phyloP scores from a whole-genome alignment of 2,329 filamentous ascomycete genomes.

The Esteya vermicola region DNA sequence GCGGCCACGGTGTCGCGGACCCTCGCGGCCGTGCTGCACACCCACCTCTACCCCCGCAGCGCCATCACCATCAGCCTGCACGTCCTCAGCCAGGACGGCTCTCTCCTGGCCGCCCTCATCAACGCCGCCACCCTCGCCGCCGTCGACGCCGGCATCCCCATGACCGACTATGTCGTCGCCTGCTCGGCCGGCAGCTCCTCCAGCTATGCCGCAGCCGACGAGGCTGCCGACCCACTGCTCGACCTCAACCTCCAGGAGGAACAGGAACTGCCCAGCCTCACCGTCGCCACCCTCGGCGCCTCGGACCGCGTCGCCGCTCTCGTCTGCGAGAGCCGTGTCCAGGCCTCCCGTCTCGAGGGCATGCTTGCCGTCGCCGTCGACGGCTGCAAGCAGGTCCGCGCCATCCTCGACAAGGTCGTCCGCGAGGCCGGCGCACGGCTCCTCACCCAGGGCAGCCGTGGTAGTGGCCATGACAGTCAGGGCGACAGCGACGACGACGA shows the following conservation, averaged over 20 bases:
- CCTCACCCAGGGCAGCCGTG: no score
- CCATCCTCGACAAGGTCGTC: constrained; percentile 69
- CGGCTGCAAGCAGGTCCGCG: constrained; percentile 74
- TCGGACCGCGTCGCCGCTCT: constrained; percentile 65
- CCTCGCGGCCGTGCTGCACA: constrained; percentile 66
- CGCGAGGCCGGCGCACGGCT: constrained; percentile 54
- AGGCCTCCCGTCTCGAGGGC: constrained; percentile 66
- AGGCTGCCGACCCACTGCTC: constrained; percentile 60
- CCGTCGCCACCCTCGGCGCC: constrained; percentile 64
- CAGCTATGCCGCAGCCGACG: constrained; percentile 48
- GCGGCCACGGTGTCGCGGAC: constrained; percentile 65
- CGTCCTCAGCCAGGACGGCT: constrained; percentile 81
- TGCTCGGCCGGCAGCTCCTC: constrained; percentile 76
- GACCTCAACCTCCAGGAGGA: constrained; percentile 72
- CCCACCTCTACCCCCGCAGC: constrained; percentile 77
- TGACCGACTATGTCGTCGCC: constrained; percentile 81
- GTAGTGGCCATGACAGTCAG: no score
- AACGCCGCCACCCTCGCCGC: constrained; percentile 87
- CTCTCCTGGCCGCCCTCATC: constrained; percentile 73
- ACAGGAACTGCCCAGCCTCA: constrained; percentile 77
- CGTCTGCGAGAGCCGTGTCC: constrained; percentile 79
- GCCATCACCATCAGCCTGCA: constrained; percentile 74
- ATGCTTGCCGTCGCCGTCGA: constrained; percentile 90
- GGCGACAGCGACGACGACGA: neutral
- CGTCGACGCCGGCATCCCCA: constrained; percentile 88